Conservation (phyloP, 1,139 yeast species). For the Cylindricascospora bacillispora region DNA sequence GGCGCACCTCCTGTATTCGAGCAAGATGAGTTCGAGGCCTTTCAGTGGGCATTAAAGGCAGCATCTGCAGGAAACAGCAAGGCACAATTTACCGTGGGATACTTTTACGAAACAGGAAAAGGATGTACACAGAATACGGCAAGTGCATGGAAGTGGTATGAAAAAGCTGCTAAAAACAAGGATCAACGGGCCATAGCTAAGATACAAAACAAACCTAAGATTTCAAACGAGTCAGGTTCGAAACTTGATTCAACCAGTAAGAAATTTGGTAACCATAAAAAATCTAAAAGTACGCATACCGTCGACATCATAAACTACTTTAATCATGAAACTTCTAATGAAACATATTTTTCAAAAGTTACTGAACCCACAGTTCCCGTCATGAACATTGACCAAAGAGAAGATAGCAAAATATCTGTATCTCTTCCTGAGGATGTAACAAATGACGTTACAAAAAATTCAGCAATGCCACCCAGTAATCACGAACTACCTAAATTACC, state of each 20-base stretch:
- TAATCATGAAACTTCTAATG: too few species aligned
- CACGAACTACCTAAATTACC: too few species aligned
- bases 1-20: constrained; percentile 78
- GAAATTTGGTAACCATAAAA: too few species aligned
- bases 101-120: constrained; percentile 75
- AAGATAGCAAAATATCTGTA: too few species aligned
- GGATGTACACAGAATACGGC: constrained; percentile 55
- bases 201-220: constrained; percentile 8
- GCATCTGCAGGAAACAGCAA: constrained; percentile 63
- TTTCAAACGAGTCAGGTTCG: constrained; percentile 3
- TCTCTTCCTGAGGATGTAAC: too few species aligned
- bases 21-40: constrained; percentile 74
- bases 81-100: constrained; percentile 81
- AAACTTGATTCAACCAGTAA: too few species aligned
- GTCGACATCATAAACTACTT: too few species aligned
- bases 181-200: constrained; percentile 48
- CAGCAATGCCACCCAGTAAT: too few species aligned
- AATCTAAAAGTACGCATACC: constrained; percentile 6
- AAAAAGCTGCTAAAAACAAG: constrained; percentile 60
- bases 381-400: too few species aligned
- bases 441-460: too few species aligned
- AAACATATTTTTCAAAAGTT: too few species aligned
- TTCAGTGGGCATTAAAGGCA: constrained; percentile 87
- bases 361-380: too few species aligned
- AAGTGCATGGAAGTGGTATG: constrained; percentile 65